Percentiles rank a stretch among this genome's conserved stretches.
Evolutionary conservation across 192 early-diverging fungal species (phyloP).

Genomic region (Entrophospora sp.): DNA sequence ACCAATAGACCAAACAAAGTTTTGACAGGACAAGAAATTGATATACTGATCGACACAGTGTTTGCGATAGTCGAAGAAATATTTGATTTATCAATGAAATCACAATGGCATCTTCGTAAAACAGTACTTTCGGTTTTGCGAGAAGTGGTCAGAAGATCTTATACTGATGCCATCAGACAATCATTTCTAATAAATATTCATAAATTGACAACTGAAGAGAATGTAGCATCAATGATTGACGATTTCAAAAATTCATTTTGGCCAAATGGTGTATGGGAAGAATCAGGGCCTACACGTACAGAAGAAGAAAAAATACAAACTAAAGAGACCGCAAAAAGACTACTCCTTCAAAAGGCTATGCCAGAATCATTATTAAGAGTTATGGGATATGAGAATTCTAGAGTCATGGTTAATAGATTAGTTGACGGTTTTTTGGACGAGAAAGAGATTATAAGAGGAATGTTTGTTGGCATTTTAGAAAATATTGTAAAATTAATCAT

Average conservation of each 20-base stretch:
- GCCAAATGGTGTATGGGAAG: conserved; percentile 10
- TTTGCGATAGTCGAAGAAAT: conserved; percentile 16
- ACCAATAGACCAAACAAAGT: conserved; percentile 15
- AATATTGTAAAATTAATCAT: conserved; percentile 2
- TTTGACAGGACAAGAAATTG: conserved; percentile 11
- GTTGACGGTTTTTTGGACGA: conserved; percentile 13
- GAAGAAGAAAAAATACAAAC: conserved; percentile 17
- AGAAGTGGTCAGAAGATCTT: conserved; percentile 7
- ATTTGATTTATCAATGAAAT: conserved; percentile 17
- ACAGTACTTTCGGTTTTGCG: conserved; percentile 11
- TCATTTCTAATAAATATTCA: not conserved
- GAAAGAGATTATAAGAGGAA: conserved; percentile 11
- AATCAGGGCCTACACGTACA: not conserved
- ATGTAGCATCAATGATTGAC: not conserved
- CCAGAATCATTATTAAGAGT: conserved; percentile 10
- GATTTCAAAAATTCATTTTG: conserved; percentile 10
- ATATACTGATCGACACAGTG: conserved; percentile 9
- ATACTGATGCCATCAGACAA: not conserved
- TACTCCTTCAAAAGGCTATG: conserved; percentile 9
- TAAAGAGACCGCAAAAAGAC: conserved; percentile 4
- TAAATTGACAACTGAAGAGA: not conserved
- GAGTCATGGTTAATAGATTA: conserved; percentile 1
- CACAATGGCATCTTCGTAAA: conserved; percentile 17
- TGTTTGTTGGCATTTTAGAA: conserved; percentile 10
- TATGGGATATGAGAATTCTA: conserved; percentile 14